Evolutionary conservation across 2,329 filamentous ascomycete species (phyloP), one percentile per base, ranked within the genome.

Genomic region (Thielaviopsis euricoi): DNA sequence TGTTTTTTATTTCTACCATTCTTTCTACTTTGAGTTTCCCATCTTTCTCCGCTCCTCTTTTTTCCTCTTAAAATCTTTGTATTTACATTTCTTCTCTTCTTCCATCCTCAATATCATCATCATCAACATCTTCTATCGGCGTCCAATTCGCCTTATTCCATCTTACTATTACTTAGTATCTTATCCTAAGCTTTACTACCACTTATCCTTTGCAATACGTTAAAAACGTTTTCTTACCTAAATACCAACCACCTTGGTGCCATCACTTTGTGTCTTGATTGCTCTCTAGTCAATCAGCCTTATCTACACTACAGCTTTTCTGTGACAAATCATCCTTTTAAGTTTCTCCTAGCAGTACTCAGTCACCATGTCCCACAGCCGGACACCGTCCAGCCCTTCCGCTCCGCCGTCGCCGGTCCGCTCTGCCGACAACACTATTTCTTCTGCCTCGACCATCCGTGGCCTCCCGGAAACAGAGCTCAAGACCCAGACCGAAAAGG

Each of bases 381-480:
- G 52, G 52, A 53, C 21, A 46, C 23, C 37, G 19, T 13, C 55
- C 23, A n/a, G 7, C 33, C 50, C 37, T 15, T 5, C 22, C 29
- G 4, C 49, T 21, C 33, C 48, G 33, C 55, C 55, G 12, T 57
- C 55, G 17, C 55, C 55, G 19, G 3, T 33, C 21, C 53, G 23
- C 9, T 57, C 21, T 33, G 13, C 48, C 33, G 50, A 29, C n/a
- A 15, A 23, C n/a, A 50, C 50, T 13, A 26, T 23, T 33, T 57
- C 58, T n/a, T 54, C 54, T n/a, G 48, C 55, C 6, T 60, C 55
- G 22, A 55, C 58, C 12, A 33, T 49, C 22, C 55, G 43, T 22
- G 55, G 50, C 21, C 12, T 15, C 6, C 43, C 43, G n/a, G 43
- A 48, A 7, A 48, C 21, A 4, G 43, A 48, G 15, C 7, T n/a